A percentile compares a stretch with the other conserved stretches of the same genome.
Evolutionary conservation across 192 early-diverging fungal species (phyloP).

Genomic region (Physocladia obscura): DNA sequence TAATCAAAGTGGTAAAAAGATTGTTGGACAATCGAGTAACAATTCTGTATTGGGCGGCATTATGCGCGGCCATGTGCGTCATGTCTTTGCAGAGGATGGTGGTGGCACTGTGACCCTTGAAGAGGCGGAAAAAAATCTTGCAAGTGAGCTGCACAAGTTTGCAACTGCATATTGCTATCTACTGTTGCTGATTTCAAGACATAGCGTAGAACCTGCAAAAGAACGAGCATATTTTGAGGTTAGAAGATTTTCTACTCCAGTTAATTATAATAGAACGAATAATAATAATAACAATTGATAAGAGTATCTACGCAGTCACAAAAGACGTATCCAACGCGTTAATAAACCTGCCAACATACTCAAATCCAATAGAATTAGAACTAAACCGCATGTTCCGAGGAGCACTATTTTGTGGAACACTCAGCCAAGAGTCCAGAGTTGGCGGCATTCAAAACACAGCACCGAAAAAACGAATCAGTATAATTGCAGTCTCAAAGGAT

Average conservation of each 20-base stretch:
- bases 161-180: slow-evolving; percentile 51
- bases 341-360: slow-evolving; percentile 27
- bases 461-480: background rate
- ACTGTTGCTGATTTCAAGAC: slow-evolving; percentile 33
- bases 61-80: too few relatives aligned
- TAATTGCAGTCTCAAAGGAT: background rate
- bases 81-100: background rate
- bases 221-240: slow-evolving; percentile 54
- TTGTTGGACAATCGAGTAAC: too few relatives aligned
- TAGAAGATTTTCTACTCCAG: too few relatives aligned
- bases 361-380: slow-evolving; percentile 32
- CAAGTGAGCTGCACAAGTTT: slow-evolving; percentile 31
- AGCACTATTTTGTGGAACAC: slow-evolving; percentile 35
- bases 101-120: slow-evolving; percentile 7
- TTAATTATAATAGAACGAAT: background rate
- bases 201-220: slow-evolving; percentile 41
- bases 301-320: slow-evolving; percentile 48
- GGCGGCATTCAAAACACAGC: background rate
- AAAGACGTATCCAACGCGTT: slow-evolving; percentile 34
- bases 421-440: slow-evolving; percentile 14
- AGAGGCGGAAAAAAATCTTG: background rate
- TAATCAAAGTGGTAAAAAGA: background rate
- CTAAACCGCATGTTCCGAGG: slow-evolving; percentile 51
- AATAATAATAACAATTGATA: background rate
- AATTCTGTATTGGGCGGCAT: too few relatives aligned